These are phyloP conservation scores for Priceomyces haplophilus DNA, from an alignment of 805 yeast species.

Conservation along the genomic window DNA sequence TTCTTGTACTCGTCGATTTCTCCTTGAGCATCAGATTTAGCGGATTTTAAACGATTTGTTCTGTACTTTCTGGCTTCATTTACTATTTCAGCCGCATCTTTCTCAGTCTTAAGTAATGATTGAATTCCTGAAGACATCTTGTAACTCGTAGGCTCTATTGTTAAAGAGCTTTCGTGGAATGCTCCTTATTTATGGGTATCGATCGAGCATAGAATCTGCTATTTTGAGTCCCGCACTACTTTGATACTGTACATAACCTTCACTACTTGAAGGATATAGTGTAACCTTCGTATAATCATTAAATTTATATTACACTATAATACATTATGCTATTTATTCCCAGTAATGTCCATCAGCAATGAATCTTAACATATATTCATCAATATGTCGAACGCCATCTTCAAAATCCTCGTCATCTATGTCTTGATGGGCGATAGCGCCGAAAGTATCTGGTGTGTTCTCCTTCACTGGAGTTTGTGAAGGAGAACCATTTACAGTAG, in stretches of 20 bases:
- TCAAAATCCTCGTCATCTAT: conserved; percentile 46
- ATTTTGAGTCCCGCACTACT: neutral
- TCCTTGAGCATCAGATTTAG: conserved; percentile 85
- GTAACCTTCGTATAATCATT: too few relatives aligned
- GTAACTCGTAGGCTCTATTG: neutral
- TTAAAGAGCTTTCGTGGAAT: neutral
- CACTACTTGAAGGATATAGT: neutral
- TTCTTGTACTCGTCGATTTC: conserved; percentile 86
- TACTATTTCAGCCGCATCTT: conserved; percentile 95
- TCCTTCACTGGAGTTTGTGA: conserved; percentile 28
- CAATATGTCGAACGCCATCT: conserved; percentile 77
- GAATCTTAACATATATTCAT: conserved; percentile 92
- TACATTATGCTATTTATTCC: conserved; percentile 5
- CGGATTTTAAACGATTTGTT: conserved; percentile 84
- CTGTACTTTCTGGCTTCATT: conserved; percentile 90
- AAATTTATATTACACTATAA: neutral
- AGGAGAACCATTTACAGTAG: conserved; percentile 19
- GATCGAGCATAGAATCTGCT: neutral
- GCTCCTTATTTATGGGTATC: neutral
- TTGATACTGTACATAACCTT: neutral
- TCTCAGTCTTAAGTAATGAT: conserved; percentile 83
- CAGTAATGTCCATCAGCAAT: conserved; percentile 76
- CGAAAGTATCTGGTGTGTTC: conserved; percentile 9
- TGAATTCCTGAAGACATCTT: conserved; percentile 53
- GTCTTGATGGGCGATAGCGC: conserved; percentile 8